Evolutionary conservation across 208 protist species (phyloP), one percentile per base, ranked within the genome.

Genomic region (Wallacemonas sp.): DNA sequence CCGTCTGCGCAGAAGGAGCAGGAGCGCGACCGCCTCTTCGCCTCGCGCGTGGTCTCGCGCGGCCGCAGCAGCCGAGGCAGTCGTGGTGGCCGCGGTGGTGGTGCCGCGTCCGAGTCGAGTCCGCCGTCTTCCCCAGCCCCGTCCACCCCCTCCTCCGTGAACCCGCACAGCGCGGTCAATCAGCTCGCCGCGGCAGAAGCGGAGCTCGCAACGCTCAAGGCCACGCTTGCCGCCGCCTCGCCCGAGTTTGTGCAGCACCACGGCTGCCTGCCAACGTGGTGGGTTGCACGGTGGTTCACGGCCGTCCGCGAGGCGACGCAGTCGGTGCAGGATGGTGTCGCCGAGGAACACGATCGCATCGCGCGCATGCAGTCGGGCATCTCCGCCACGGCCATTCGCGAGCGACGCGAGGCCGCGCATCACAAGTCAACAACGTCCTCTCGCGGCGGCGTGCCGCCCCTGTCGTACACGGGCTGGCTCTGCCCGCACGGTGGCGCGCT

Each of bases 231-330:
- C 49, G 29, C 73, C 66, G 49, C 62, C 61, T 48, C 72, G 10
- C 70, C 72, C 1, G 64, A 46, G 16, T 66, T 61, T 46, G 55
- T 45, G 18, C 45, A 67, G 33, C 8, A 65, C 18, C 86, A 86
- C 67, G 89, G 84, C 38, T 92, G 84, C 61, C 59, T 95, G 36
- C 89, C 89, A 39, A 90, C 81, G 54, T 89, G 79, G 82, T 95
- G 89, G 89, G 84, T 89, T 32, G 77, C 76, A 25, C 72, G 55
- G 38, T 95, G 87, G 82, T 89, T 86, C 62, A 59, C 57, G 8
- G 73, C 74, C 70, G 71, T 76, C 59, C 75, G 79, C 64, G 70
- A 69, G 41, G 74, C 55, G 10, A 59, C 52, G 7, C 52, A 74
- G 26, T 41, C 31, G 25, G 63, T n/a, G 28, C 50, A 57, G 32